Percentiles rank a stretch among this genome's conserved stretches.
phyloP scores from a whole-genome alignment of 345 rosid species.

The Salix caprea region DNA sequence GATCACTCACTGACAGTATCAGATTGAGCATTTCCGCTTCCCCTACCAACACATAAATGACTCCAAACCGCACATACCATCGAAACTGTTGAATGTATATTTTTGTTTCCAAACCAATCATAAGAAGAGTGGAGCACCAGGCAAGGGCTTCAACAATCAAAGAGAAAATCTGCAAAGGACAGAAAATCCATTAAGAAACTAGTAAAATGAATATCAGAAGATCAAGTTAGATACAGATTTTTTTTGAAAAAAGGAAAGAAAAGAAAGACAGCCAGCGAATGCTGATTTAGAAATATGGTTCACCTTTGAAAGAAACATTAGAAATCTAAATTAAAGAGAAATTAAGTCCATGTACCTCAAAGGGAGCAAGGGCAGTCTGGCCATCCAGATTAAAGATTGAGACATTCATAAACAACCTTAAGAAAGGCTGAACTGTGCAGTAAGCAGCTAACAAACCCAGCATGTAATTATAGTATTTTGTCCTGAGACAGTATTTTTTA shows the following conservation, averaged over 20 bases:
- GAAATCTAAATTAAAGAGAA: background rate
- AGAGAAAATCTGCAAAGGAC: conserved; percentile 19
- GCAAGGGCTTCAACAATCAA: conserved; percentile 20
- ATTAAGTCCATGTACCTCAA: conserved; percentile 13
- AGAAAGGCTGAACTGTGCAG: conserved; percentile 24
- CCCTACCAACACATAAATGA: conserved; percentile 26
- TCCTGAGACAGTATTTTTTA: conserved; percentile 20
- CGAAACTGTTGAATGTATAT: conserved; percentile 26
- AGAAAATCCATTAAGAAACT: background rate
- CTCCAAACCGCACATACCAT: conserved; percentile 35
- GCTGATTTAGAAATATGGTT: background rate
- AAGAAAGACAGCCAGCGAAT: background rate
- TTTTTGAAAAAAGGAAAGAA: background rate
- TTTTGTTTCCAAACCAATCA: conserved; percentile 29
- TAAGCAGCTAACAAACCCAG: conserved; percentile 22
- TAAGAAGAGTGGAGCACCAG: conserved; percentile 29
- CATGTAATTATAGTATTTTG: conserved; percentile 21
- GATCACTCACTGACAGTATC: conserved; percentile 13
- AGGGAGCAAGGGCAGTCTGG: conserved; percentile 21
- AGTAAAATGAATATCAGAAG: background rate
- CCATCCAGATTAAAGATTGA: conserved; percentile 28
- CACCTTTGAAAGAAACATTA: background rate
- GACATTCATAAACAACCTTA: conserved; percentile 18
- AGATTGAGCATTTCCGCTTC: conserved; percentile 27
- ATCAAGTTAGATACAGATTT: background rate